These are phyloP conservation scores for Nitzschia sp. DNA, from an alignment of 108 stramenopile species.

Conservation along the genomic window DNA sequence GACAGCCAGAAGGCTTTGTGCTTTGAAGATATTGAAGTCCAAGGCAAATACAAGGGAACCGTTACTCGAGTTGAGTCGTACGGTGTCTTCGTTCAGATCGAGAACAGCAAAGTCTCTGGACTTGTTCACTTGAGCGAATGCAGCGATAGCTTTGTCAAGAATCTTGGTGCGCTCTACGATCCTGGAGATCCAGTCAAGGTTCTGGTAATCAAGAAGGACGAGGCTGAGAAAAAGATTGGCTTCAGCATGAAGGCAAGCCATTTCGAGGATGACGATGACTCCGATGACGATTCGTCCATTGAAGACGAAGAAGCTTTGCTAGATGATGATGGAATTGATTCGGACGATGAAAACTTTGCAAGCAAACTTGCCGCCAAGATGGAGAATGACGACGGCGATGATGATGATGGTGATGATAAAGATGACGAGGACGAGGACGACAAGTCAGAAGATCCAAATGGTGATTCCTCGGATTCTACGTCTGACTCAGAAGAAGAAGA, in stretches of 20 bases:
- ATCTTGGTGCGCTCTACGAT: slow-evolving; percentile 75
- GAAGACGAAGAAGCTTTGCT: slow-evolving; percentile 55
- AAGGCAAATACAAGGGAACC: slow-evolving; percentile 82
- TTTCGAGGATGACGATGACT: slow-evolving; percentile 79
- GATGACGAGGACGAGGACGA: slow-evolving; percentile 35
- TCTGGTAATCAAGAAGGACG: slow-evolving; percentile 83
- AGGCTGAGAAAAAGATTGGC: slow-evolving; percentile 59
- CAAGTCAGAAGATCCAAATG: no score
- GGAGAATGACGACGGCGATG: slow-evolving; percentile 39
- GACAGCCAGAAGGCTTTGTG: slow-evolving; percentile 53
- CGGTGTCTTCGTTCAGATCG: slow-evolving; percentile 91
- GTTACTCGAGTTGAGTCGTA: slow-evolving; percentile 86
- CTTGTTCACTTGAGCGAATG: slow-evolving; percentile 91
- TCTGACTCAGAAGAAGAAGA: slow-evolving; percentile 21
- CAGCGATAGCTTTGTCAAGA: slow-evolving; percentile 81
- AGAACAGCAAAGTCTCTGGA: slow-evolving; percentile 87
- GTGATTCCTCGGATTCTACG: slow-evolving; percentile 23
- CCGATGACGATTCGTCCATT: slow-evolving; percentile 36
- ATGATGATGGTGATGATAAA: slow-evolving; percentile 29
- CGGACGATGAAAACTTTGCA: slow-evolving; percentile 64
- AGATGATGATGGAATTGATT: slow-evolving; percentile 38
- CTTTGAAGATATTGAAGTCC: slow-evolving; percentile 75
- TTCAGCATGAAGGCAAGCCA: slow-evolving; percentile 94
- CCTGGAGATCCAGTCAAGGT: slow-evolving; percentile 95
- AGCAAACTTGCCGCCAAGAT: slow-evolving; percentile 72